Base-by-base conservation (phyloP, 257 asterid genomes). In the Solanum verrucosum region DNA sequence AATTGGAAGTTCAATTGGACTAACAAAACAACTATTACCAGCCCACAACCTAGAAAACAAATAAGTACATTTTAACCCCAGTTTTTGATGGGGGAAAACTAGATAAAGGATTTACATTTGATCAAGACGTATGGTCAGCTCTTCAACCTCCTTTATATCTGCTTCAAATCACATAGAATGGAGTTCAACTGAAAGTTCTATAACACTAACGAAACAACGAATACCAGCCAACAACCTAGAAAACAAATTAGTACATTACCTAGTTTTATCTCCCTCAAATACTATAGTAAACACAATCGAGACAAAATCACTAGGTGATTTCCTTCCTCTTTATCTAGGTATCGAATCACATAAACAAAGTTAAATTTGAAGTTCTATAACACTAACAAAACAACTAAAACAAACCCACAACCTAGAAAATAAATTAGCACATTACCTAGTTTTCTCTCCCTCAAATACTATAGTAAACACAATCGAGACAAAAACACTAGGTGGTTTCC, bases 41-140 rank as follows among this genome's bases (percentile, higher is more conserved):
- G 4, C 46, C 81, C 81, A 34, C 46, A 72, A 33, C 46, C 81
- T 18, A 34, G 15, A 72, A 33, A 33, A 18, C 44, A 72, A 72
- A 72, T 72, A 18, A 34, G 5, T 34, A 72, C 46, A 72, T 72
- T 20, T 33, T 72, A 18, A 8, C 46, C 37, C 18, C 16, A 72
- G 27, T 18, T 33, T 70, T 71, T 31, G n/a, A 15, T 37, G 78
- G 78, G 20, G 7, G 5, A 4, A 4, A 8, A 33, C 78, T 33
- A 71, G 7, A 23, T 16, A 71, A 71, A 71, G 42, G 63, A 87
- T 71, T 90, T 91, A 97, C 98, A 71, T 71, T 31, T 29, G 23
- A 29, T 70, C 31, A 23, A 60, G 70, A 25, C 12, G 73, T 67
- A n/a, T 67, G 74, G 0, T 31, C 42, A 16, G 25, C 42, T 33